A percentile compares a stretch with the other conserved stretches of the same genome.
Conservation (phyloP, 768 basidiomycete species). For the Amanita thiersii region DNA sequence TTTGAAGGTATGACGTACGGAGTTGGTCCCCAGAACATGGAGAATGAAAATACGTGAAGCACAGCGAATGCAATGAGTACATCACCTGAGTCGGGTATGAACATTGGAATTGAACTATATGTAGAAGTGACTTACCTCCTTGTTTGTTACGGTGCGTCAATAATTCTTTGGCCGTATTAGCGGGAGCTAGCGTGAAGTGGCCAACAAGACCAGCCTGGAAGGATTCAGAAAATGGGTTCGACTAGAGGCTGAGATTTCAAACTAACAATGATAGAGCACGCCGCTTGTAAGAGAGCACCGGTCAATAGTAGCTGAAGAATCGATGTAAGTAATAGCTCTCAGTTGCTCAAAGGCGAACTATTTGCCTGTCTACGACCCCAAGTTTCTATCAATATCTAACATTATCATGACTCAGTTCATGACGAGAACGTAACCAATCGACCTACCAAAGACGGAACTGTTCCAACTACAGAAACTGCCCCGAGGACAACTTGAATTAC, state of each 20-base stretch:
- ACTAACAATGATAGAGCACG: slow-evolving; percentile 53
- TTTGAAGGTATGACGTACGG: slow-evolving; percentile 30
- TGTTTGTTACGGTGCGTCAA: slow-evolving; percentile 49
- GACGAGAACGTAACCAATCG: slow-evolving; percentile 6
- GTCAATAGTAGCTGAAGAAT: slow-evolving; percentile 48
- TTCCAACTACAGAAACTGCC: slow-evolving; percentile 66
- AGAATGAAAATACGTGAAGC: slow-evolving; percentile 66
- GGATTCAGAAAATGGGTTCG: background rate
- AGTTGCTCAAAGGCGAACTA: background rate
- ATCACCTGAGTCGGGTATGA: slow-evolving; percentile 32
- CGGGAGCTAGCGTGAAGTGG: slow-evolving; percentile 54
- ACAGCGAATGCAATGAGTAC: slow-evolving; percentile 69
- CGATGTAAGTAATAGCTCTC: background rate
- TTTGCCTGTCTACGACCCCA: slow-evolving; percentile 64
- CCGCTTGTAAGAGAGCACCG: slow-evolving; percentile 52
- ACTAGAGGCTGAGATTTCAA: background rate
- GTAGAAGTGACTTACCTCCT: slow-evolving; percentile 28
- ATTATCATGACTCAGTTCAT: background rate
- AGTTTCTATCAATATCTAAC: slow-evolving; percentile 53
- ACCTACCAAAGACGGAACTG: slow-evolving; percentile 56
- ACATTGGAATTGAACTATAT: background rate
- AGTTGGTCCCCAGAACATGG: slow-evolving; percentile 71
- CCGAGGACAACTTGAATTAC: slow-evolving; percentile 71
- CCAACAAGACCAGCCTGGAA: slow-evolving; percentile 60
- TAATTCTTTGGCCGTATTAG: slow-evolving; percentile 33